Conservation (phyloP, 192 early-diverging fungal genomes). For the Helicostylum pulchrum region DNA sequence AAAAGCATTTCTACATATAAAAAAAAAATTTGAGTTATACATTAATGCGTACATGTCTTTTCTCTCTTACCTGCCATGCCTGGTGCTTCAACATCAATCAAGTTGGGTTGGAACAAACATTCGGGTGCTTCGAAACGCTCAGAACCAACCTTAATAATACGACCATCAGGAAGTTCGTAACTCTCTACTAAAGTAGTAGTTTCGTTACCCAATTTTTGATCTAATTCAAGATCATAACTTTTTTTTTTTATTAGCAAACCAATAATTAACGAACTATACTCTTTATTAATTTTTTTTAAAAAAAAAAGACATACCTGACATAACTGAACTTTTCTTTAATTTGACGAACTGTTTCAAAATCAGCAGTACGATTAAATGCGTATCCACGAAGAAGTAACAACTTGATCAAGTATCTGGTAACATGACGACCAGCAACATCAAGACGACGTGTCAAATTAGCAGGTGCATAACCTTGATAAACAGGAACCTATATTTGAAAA, state of each 20-base stretch:
- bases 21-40: background rate
- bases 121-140: constrained; percentile 99
- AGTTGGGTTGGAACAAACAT: constrained; percentile 96
- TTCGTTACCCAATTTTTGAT: constrained; percentile 92
- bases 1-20: constrained; percentile 90
- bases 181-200: constrained; percentile 95
- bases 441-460: constrained; percentile 86
- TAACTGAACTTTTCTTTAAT: constrained; percentile 99
- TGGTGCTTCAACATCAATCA: constrained; percentile 90
- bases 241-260: background rate
- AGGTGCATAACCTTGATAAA: constrained; percentile 93
- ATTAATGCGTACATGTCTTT: background rate
- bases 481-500: constrained; percentile 58
- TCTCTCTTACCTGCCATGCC: constrained; percentile 78
- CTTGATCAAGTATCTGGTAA: constrained; percentile 96
- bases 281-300: too few relatives aligned
- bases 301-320: constrained; percentile 65
- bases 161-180: constrained; percentile 98
- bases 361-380: constrained; percentile 95
- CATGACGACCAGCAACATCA: constrained; percentile 94
- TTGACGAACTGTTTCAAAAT: constrained; percentile 96
- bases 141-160: constrained; percentile 96
- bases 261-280: background rate
- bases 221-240: constrained; percentile 93
- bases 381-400: constrained; percentile 91